These are phyloP conservation scores for Talaromyces albobiverticillius DNA, from an alignment of 2,329 filamentous ascomycete species.

Conservation along the genomic window DNA sequence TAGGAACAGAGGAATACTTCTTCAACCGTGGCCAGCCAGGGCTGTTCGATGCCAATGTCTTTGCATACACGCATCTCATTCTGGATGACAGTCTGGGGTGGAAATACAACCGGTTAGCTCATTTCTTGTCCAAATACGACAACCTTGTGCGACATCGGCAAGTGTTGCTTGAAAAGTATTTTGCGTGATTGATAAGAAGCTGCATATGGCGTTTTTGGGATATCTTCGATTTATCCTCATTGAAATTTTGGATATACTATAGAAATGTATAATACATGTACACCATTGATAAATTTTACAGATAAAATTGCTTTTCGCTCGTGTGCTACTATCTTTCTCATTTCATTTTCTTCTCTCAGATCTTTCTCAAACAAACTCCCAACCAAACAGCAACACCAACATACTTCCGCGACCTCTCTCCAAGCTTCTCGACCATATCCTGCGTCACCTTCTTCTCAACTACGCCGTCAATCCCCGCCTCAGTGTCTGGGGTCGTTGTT, in stretches of 20 bases:
- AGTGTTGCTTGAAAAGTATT: conserved; percentile 55
- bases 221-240: background rate
- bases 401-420: conserved; percentile 63
- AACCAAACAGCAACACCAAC: conserved; percentile 56
- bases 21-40: conserved; percentile 59
- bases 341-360: conserved; percentile 5
- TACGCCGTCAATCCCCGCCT: conserved; percentile 23
- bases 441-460: conserved; percentile 48
- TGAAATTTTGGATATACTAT: background rate
- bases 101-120: conserved; percentile 60
- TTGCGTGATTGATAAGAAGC: conserved; percentile 16
- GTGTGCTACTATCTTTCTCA: conserved; percentile 2
- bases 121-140: conserved; percentile 55
- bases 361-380: conserved; percentile 47
- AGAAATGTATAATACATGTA: conserved; percentile 16
- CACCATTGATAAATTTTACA: background rate
- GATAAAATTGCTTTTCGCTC: background rate
- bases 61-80: conserved; percentile 83
- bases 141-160: conserved; percentile 66
- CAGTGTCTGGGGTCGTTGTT: background rate
- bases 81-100: conserved; percentile 64
- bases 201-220: background rate
- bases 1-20: conserved; percentile 61
- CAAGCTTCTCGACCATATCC: conserved; percentile 57
- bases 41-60: conserved; percentile 83